phyloP scores from a whole-genome alignment of 208 protist genomes.

The Leishmania major region DNA sequence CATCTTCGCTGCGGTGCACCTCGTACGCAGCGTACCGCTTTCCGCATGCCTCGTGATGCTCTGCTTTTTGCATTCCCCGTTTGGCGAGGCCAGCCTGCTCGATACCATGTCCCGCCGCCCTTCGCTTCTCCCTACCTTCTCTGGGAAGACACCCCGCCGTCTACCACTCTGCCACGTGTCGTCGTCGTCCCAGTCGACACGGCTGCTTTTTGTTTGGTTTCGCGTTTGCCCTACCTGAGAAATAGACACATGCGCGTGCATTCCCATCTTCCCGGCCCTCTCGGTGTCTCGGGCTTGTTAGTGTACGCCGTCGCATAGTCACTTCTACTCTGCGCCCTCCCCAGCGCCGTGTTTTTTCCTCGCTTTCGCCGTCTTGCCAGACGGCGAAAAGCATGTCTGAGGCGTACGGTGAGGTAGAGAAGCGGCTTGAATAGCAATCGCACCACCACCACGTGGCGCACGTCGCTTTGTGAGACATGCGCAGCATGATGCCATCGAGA shows the following conservation, averaged over 20 bases:
- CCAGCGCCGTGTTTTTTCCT: not conserved
- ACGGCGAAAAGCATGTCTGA: not conserved
- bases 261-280: not conserved
- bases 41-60: not conserved
- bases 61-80: not conserved
- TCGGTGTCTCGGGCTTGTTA: not conserved
- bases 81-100: not conserved
- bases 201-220: not conserved
- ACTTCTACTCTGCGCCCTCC: not conserved
- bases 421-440: slow-evolving; percentile 38
- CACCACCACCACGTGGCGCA: slow-evolving; percentile 44
- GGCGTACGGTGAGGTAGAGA: slow-evolving; percentile 55
- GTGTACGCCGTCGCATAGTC: not conserved
- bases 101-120: not conserved
- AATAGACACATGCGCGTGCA: not conserved
- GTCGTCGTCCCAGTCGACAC: not conserved
- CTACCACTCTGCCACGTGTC: not conserved
- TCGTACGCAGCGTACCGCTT: not conserved
- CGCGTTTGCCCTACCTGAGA: not conserved
- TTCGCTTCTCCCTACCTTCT: not conserved
- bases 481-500: slow-evolving; percentile 54
- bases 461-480: slow-evolving; percentile 53
- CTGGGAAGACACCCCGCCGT: not conserved
- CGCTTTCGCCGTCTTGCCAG: not conserved
- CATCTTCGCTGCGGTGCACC: not conserved